Evolutionary conservation across 345 rosid species (phyloP), one percentile per base, ranked within the genome.

Genomic region (Gossypioides kirkii): DNA sequence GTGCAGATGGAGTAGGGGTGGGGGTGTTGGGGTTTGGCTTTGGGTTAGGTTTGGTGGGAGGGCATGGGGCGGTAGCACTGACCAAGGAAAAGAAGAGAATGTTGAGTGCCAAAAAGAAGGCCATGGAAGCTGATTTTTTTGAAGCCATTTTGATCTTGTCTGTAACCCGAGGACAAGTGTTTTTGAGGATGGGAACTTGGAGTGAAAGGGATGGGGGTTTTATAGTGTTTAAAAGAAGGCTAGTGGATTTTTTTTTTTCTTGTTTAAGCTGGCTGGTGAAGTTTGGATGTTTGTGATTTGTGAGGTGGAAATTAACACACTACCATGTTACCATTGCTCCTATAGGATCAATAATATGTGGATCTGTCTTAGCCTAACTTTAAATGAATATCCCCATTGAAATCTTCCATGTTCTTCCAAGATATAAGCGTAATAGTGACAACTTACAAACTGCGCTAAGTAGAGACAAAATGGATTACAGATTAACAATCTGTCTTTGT

Each of bases 71-170:
- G 52, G 82, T 81, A 0, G 89, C 89, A 38, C 71, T 79, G 49
- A 71, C 85, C 6, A 84, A 64, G 76, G 87, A 50, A 72, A 80
- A 85, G 77, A 85, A 85, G 71, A 87, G 80, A 47, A 90, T 68
- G 78, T 88, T 90, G 64, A 85, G 59, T 45, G 79, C 77, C 36
- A 90, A 65, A 61, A 88, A 84, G 73, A 90, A 80, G 70, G 88
- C 86, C 72, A 85, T 52, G 11, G 86, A 56, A 32, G 81, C 68
- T 17, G 84, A 79, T 47, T 60, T 82, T 77, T 78, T 86, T 69
- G 85, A 74, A 73, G 80, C 88, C 95, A 90, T 58, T 80, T 70
- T 79, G 25, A 20, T 32, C 38, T 55, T 11, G n/a, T n/a, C n/a
- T n/a, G n/a, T n/a, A n/a, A n/a, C n/a, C n/a, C n/a, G n/a, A n/a